These are phyloP conservation scores for Phragmites australis DNA, from an alignment of 176 grass and related monocot genomes.

Conservation along the genomic window DNA sequence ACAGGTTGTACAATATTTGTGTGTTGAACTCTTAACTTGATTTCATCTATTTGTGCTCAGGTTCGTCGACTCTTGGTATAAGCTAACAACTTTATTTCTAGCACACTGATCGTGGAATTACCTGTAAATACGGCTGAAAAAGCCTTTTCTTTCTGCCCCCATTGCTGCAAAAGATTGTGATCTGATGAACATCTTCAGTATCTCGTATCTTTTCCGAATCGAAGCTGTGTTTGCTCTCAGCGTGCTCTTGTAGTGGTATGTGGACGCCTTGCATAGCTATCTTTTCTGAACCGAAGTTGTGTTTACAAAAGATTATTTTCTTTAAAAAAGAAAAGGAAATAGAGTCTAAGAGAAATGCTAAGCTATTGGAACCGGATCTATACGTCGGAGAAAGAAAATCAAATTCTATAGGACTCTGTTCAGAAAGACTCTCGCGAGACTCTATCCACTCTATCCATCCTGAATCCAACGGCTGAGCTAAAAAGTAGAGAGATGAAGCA, in stretches of 20 bases:
- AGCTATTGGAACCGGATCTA: too few species aligned
- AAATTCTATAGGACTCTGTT: too few species aligned
- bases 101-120: conserved; percentile 10
- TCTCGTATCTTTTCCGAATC: neutral
- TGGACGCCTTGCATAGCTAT: too few species aligned
- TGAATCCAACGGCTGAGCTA: too few species aligned
- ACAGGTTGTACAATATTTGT: neutral
- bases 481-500: too few species aligned
- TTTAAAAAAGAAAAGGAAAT: too few species aligned
- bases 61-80: conserved; percentile 27
- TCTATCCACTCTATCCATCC: too few species aligned
- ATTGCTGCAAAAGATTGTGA: neutral
- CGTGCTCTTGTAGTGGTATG: too few species aligned
- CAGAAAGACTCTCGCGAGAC: too few species aligned
- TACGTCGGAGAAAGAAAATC: too few species aligned
- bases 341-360: neutral
- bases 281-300: neutral
- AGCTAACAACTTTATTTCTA: conserved; percentile 22
- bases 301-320: neutral
- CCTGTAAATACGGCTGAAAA: conserved; percentile 29
- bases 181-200: neutral
- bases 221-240: neutral
- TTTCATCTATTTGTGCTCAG: conserved; percentile 16
- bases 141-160: neutral
- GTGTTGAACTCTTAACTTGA: neutral